phyloP scores from a whole-genome alignment of 2,329 filamentous ascomycete species.

The Blastomyces parvus region DNA sequence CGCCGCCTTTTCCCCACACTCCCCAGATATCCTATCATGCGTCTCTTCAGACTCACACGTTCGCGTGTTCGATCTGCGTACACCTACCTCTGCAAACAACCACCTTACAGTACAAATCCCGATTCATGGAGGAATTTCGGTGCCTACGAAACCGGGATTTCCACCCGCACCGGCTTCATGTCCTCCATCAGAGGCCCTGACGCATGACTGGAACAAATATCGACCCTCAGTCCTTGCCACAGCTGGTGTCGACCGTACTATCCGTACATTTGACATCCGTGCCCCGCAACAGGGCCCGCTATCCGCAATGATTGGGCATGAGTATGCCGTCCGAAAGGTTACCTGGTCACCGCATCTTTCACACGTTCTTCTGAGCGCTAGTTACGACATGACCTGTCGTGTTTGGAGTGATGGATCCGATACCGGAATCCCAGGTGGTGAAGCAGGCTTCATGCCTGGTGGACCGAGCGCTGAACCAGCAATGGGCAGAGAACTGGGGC shows the following conservation, averaged over 20 bases:
- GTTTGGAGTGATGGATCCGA: constrained; percentile 77
- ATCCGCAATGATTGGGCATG: constrained; percentile 68
- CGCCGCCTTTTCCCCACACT: constrained; percentile 81
- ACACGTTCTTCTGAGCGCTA: constrained; percentile 76
- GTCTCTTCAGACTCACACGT: constrained; percentile 84
- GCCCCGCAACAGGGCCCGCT: constrained; percentile 63
- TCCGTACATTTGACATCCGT: constrained; percentile 85
- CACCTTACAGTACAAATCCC: constrained; percentile 76
- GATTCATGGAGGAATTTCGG: constrained; percentile 58
- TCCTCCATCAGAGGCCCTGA: constrained; percentile 73
- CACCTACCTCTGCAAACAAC: constrained; percentile 74
- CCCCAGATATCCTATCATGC: constrained; percentile 72
- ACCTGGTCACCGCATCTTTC: constrained; percentile 92
- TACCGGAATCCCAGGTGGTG: constrained; percentile 25
- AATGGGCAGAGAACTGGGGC: constrained; percentile 62
- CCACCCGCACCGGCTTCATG: constrained; percentile 28
- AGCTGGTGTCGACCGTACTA: constrained; percentile 74
- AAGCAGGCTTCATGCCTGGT: constrained; percentile 32
- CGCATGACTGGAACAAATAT: constrained; percentile 99
- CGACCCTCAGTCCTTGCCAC: constrained; percentile 73
- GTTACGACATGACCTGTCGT: constrained; percentile 96
- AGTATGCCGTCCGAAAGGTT: constrained; percentile 78
- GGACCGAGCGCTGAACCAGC: constrained; percentile 31
- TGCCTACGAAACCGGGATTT: constrained; percentile 28
- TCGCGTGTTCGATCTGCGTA: constrained; percentile 83